Conservation (phyloP, 306 rosid species). For the Fagus sylvatica region DNA sequence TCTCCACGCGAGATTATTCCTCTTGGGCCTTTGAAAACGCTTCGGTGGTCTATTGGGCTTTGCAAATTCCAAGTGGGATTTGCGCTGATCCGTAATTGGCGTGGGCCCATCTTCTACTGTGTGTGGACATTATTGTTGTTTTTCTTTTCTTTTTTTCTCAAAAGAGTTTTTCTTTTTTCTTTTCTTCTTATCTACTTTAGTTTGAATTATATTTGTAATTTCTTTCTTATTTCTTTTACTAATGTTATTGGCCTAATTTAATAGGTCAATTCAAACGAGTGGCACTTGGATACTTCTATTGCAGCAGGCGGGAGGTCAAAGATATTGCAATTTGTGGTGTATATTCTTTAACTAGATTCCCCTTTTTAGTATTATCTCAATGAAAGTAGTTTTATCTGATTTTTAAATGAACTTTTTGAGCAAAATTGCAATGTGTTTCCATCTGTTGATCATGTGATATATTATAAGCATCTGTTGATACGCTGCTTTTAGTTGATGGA, state of each 20-base stretch:
- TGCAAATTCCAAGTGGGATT: too few species aligned
- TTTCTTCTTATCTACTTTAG: not conserved
- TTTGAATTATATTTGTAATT: constrained; percentile 13
- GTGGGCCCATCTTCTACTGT: too few species aligned
- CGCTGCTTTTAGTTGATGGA: not conserved
- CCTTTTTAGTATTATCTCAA: constrained; percentile 3
- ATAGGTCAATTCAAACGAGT: constrained; percentile 94
- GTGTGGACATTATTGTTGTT: not conserved
- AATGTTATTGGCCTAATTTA: constrained; percentile 16
- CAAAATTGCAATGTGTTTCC: not conserved
- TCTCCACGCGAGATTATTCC: too few species aligned
- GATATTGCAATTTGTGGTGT: constrained; percentile 98
- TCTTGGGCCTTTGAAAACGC: too few species aligned
- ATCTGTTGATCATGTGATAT: not conserved
- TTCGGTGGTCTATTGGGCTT: too few species aligned
- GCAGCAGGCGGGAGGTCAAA: constrained; percentile 98
- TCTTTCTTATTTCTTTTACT: not conserved
- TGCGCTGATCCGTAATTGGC: too few species aligned
- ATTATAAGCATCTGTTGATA: not conserved
- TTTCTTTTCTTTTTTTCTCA: not conserved
- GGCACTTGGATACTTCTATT: constrained; percentile 97
- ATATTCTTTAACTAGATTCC: constrained; percentile 59
- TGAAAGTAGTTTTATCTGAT: not conserved
- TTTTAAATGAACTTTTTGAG: not conserved
- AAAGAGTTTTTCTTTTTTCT: not conserved